phyloP scores from a whole-genome alignment of 2,329 filamentous ascomycete genomes.

The Phaeosphaeriaceae sp. region DNA sequence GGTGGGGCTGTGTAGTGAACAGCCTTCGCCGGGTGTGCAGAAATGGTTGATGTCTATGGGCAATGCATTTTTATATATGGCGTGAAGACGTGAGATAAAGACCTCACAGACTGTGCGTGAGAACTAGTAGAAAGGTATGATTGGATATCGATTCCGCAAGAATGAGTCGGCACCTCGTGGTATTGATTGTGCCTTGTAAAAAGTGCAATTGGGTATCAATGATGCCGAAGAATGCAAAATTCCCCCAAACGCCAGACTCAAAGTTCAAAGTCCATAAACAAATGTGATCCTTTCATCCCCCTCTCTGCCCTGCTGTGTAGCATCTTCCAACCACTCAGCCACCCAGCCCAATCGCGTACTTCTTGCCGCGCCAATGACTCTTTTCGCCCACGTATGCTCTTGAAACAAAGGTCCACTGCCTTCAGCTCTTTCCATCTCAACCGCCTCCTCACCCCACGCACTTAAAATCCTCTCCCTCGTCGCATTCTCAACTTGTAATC shows the following conservation, averaged over 20 bases:
- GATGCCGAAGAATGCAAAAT: background rate
- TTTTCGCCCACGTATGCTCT: conserved; percentile 28
- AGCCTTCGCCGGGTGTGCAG: background rate
- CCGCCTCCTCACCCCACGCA: conserved; percentile 48
- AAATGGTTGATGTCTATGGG: background rate
- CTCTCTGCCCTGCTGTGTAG: conserved; percentile 43
- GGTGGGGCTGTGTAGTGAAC: background rate
- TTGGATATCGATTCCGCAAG: no score
- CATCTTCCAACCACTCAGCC: conserved; percentile 41
- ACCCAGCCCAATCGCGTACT: conserved; percentile 22
- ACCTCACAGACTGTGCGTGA: no score
- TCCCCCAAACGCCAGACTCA: conserved; percentile 7
- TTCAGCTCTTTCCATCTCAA: conserved; percentile 42
- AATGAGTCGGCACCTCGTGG: no score
- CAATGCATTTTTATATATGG: no score
- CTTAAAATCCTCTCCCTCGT: conserved; percentile 38
- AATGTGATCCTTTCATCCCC: conserved; percentile 58
- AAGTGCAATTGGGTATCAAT: background rate
- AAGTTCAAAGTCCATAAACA: conserved; percentile 46
- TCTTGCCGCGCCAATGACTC: conserved; percentile 9
- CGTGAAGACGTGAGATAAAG: no score
- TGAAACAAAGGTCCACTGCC: conserved; percentile 42
- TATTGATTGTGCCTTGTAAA: background rate
- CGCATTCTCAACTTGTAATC: conserved; percentile 50
- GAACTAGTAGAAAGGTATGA: no score